Conservation (phyloP, 2,329 filamentous ascomycete species). For the Calcarisporium arbuscula region DNA sequence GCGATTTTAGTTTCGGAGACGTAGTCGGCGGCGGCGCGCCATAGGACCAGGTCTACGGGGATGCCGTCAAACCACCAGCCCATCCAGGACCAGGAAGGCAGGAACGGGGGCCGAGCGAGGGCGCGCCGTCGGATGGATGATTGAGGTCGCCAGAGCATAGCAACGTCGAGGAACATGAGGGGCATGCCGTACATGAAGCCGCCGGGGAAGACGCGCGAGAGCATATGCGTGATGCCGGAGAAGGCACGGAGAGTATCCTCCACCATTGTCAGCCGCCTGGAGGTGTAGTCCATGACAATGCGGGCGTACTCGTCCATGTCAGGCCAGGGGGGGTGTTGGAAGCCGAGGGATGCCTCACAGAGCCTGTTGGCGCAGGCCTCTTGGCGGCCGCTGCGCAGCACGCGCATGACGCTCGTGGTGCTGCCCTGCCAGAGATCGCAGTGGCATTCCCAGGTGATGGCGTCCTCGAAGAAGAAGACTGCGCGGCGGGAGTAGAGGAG, state of each 20-base stretch:
- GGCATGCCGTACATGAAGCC: constrained; percentile 41
- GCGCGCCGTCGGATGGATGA: constrained; percentile 34
- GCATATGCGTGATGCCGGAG: constrained; percentile 33
- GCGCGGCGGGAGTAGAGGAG: constrained; percentile 34
- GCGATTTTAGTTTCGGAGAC: constrained; percentile 28
- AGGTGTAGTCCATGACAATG: constrained; percentile 37
- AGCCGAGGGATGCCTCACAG: constrained; percentile 27
- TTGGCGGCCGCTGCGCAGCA: constrained; percentile 22
- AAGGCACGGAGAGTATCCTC: constrained; percentile 38
- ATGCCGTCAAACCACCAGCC: constrained; percentile 41
- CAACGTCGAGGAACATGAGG: constrained; percentile 38
- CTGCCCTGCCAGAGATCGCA: constrained; percentile 35
- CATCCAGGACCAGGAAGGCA: constrained; percentile 43
- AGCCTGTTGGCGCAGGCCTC: constrained; percentile 27
- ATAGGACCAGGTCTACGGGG: constrained; percentile 34
- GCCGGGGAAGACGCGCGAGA: constrained; percentile 34
- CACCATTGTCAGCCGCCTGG: constrained; percentile 30
- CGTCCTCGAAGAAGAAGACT: constrained; percentile 37
- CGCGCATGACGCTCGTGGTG: constrained; percentile 23
- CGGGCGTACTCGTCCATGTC: constrained; percentile 39
- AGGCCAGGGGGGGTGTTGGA: constrained; percentile 35
- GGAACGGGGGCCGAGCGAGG: constrained; percentile 27
- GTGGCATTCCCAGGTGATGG: constrained; percentile 39
- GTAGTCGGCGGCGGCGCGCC: constrained; percentile 37
- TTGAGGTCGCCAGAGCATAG: constrained; percentile 38